Base-by-base conservation (phyloP, 139 green algal genomes). In the Mesotaenium endlicherianum region DNA sequence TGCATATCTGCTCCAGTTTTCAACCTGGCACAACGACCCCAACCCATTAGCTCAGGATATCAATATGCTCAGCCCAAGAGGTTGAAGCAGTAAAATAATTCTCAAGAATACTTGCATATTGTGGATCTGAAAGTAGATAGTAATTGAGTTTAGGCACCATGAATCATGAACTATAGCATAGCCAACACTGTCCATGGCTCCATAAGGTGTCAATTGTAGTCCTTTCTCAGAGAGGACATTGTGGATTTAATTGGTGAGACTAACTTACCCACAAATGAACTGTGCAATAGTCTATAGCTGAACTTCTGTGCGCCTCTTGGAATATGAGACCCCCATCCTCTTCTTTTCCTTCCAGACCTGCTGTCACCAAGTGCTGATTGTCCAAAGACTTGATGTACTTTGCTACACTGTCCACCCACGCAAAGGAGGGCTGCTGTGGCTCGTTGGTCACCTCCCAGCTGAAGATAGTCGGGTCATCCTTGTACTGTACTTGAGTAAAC, bases 401-500 rank as follows among this genome's bases (percentile, higher is more conserved):
- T 26, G 8, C 11, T 57, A 11, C 11, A 57, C 8, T 11, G 11
- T 57, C 11, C 8, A 57, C 11, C 47, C 47, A 57, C 47, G 8
- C 8, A 26, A 57, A 11, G 11, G 47, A 11, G 11, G 47, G 47
- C 8, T 11, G 47, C 47, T 57, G 69, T 4, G 41, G 40, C 80
- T 92, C 91, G 71, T 93, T 93, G 45, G 93, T 78, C 17, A 93
- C 80, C 71, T 89, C 78, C 71, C 88, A 91, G 0, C 77, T 82
- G 39, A 96, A 70, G 81, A 97, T 95, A 74, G 93, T 92, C 43
- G 93, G 93, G 77, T 97, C 93, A 41, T 92, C 81, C 2, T 68
- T 64, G 87, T 93, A 93, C 5, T 47, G 14, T 17, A 57, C n/a
- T n/a, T n/a, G n/a, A n/a, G n/a, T n/a, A n/a, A n/a, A n/a, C n/a